Evolutionary conservation across 192 early-diverging fungal genomes (phyloP).

Genomic region (Backusella parvicylindrica): DNA sequence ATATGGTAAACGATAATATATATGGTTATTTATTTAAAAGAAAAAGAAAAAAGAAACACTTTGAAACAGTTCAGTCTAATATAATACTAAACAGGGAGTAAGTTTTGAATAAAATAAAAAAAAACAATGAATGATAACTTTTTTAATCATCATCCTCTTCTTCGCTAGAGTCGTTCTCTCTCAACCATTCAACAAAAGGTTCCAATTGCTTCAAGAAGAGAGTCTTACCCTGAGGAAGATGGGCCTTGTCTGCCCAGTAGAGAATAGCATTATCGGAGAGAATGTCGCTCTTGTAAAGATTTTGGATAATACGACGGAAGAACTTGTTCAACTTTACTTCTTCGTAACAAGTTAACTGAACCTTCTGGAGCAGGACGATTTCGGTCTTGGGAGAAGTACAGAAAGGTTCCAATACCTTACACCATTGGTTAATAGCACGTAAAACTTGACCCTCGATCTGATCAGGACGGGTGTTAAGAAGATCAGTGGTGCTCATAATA

Average conservation of each 20-base stretch:
- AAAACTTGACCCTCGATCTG: slow-evolving; percentile 77
- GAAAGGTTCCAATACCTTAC: slow-evolving; percentile 72
- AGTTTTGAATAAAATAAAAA: background rate
- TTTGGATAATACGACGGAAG: slow-evolving; percentile 78
- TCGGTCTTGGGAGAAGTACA: slow-evolving; percentile 81
- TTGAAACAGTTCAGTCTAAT: too few species aligned
- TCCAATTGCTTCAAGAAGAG: slow-evolving; percentile 93
- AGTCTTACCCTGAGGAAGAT: slow-evolving; percentile 82
- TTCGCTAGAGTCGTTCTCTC: slow-evolving; percentile 62
- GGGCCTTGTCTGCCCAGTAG: slow-evolving; percentile 94
- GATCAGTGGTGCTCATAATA: slow-evolving; percentile 76
- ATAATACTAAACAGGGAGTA: too few species aligned
- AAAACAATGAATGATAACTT: background rate
- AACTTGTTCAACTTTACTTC: slow-evolving; percentile 86
- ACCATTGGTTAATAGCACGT: slow-evolving; percentile 63
- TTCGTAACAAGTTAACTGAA: slow-evolving; percentile 85
- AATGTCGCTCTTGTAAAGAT: slow-evolving; percentile 88
- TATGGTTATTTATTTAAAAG: too few species aligned
- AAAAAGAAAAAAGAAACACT: background rate
- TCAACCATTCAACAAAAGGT: slow-evolving; percentile 81
- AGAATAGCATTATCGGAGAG: slow-evolving; percentile 89
- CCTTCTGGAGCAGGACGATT: slow-evolving; percentile 78
- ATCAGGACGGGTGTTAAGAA: slow-evolving; percentile 71
- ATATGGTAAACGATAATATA: too few species aligned
- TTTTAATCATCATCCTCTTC: slow-evolving; percentile 52